phyloP scores from a whole-genome alignment of 495 filamentous ascomycete genomes.

The Copromyces sp. region DNA sequence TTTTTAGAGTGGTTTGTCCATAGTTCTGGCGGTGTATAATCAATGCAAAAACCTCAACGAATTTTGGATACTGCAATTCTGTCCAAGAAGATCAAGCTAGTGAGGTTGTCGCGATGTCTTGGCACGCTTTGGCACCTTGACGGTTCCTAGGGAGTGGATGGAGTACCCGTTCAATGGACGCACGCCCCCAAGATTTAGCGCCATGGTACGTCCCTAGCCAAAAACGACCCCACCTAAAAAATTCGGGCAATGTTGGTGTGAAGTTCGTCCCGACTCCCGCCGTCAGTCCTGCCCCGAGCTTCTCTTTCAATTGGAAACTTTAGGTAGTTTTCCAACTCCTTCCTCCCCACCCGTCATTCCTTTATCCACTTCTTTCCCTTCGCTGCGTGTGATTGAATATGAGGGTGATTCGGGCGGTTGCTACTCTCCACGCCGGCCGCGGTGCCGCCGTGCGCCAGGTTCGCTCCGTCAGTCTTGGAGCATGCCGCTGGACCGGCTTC shows the following conservation, averaged over 20 bases:
- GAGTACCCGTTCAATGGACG: background rate
- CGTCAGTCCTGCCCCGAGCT: constrained; percentile 7
- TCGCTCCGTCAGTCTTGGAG: constrained; percentile 21
- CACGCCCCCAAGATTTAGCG: background rate
- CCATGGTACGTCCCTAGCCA: background rate
- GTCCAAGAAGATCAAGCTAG: background rate
- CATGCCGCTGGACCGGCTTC: constrained; percentile 11
- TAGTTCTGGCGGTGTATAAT: background rate
- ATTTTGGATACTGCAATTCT: background rate
- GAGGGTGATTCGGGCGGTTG: constrained; percentile 34
- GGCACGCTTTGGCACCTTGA: background rate
- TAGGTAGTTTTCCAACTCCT: constrained; percentile 1
- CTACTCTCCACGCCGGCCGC: constrained; percentile 31
- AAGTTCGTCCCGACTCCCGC: constrained; percentile 2
- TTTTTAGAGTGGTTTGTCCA: background rate
- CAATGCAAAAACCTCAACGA: background rate
- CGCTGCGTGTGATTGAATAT: constrained; percentile 18
- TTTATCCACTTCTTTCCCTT: constrained; percentile 11
- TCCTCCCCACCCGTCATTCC: constrained; percentile 13
- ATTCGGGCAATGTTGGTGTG: constrained; percentile 11
- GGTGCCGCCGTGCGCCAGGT: constrained; percentile 21
- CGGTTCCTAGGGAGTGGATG: background rate
- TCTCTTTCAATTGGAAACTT: constrained; percentile 4
- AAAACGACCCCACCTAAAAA: constrained; percentile 23
- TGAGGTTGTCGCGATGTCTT: background rate